These are phyloP conservation scores for Hirsutella rhossiliensis DNA, from an alignment of 2,329 filamentous ascomycete genomes.

Conservation along the genomic window DNA sequence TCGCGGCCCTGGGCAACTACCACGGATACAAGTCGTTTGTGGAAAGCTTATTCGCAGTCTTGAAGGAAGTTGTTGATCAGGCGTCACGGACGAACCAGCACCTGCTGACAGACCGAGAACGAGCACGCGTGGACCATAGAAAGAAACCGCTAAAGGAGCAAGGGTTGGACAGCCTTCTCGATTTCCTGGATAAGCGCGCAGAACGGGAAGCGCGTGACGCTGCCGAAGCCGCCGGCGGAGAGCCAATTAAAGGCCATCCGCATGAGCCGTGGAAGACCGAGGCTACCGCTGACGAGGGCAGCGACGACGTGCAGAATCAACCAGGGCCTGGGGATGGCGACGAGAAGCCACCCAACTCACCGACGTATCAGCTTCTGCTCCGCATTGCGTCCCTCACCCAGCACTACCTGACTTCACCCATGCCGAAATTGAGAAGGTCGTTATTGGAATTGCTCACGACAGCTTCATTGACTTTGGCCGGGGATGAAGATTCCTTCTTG, in stretches of 20 bases:
- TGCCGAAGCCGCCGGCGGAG: constrained; percentile 20
- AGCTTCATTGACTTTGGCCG: constrained; percentile 58
- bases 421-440: constrained; percentile 63
- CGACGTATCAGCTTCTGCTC: constrained; percentile 69
- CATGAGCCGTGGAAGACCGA: constrained; percentile 25
- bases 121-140: constrained; percentile 26
- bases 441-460: constrained; percentile 67
- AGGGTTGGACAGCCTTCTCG: constrained; percentile 32
- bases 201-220: constrained; percentile 20
- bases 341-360: constrained; percentile 56
- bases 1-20: constrained; percentile 85
- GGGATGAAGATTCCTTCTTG: constrained; percentile 72
- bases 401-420: constrained; percentile 79
- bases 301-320: constrained; percentile 20
- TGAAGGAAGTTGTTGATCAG: constrained; percentile 75
- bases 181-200: constrained; percentile 49
- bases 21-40: constrained; percentile 85
- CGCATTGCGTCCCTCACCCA: constrained; percentile 77
- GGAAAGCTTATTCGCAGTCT: constrained; percentile 70
- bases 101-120: constrained; percentile 29
- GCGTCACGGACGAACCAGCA: constrained; percentile 49
- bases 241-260: constrained; percentile 16
- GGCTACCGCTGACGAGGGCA: constrained; percentile 15
- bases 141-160: constrained; percentile 20
- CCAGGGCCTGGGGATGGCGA: constrained; percentile 21